These are phyloP conservation scores for Phytophthora hibernalis DNA, from an alignment of 352 stramenopile species.

Conservation along the genomic window DNA sequence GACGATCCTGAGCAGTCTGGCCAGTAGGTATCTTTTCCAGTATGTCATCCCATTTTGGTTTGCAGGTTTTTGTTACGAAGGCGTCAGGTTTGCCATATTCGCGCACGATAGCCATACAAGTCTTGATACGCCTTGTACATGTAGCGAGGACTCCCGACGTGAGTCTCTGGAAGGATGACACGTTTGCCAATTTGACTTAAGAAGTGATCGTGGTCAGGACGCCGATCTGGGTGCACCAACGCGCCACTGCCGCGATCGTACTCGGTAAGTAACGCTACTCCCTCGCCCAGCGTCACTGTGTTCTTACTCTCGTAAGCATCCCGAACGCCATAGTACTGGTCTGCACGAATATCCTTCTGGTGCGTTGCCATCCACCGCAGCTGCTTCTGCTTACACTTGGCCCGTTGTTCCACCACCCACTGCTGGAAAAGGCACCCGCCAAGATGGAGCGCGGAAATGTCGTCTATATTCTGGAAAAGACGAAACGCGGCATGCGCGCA, in stretches of 20 bases:
- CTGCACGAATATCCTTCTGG: too few species aligned
- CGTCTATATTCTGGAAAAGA: too few species aligned
- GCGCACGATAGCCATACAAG: conserved; percentile 50
- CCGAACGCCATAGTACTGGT: background rate
- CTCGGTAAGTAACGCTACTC: too few species aligned
- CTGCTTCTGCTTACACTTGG: background rate
- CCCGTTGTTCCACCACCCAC: background rate
- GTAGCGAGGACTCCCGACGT: too few species aligned
- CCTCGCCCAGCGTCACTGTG: background rate
- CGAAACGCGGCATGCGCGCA: too few species aligned
- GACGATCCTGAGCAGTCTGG: conserved; percentile 25
- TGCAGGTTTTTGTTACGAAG: conserved; percentile 62
- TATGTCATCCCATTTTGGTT: conserved; percentile 55
- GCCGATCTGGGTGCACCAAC: too few species aligned
- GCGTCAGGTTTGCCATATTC: conserved; percentile 46
- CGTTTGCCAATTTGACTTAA: background rate
- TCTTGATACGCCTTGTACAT: conserved; percentile 46
- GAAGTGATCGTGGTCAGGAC: background rate
- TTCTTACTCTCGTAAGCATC: background rate
- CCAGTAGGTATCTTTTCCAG: background rate
- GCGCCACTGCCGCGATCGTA: too few species aligned
- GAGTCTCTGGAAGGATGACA: background rate
- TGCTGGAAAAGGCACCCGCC: too few species aligned
- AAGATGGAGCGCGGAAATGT: too few species aligned
- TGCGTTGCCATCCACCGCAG: background rate